These are phyloP conservation scores for Loxodes magnus DNA, from an alignment of 73 alveolate genomes.

Conservation along the genomic window DNA sequence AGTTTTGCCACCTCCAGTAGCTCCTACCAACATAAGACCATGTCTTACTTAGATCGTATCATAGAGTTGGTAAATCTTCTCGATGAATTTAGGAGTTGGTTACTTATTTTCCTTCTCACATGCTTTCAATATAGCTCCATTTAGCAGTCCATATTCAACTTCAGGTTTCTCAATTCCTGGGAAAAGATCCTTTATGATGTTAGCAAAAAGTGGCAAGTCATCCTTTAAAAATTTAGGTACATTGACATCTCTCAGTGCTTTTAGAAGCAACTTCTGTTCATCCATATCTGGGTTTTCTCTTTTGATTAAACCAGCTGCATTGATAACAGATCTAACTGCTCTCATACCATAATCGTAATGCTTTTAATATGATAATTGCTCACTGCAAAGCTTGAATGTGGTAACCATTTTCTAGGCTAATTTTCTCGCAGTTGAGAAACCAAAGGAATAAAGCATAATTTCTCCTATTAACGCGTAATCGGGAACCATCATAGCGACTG, in stretches of 20 bases:
- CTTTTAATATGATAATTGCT: constrained; percentile 92
- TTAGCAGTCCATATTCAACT: constrained; percentile 83
- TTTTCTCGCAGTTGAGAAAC: constrained; percentile 91
- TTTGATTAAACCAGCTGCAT: constrained; percentile 95
- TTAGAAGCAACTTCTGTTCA: constrained; percentile 82
- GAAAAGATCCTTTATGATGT: constrained; percentile 95
- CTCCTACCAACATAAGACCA: constrained; percentile 99
- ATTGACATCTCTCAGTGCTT: constrained; percentile 97
- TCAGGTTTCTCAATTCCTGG: constrained; percentile 95
- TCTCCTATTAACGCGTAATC: constrained; percentile 98
- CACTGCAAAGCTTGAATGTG: constrained; percentile 97
- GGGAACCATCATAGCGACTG: constrained; percentile 99
- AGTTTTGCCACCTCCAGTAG: constrained; percentile 99
- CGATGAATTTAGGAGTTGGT: constrained; percentile 83
- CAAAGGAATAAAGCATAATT: constrained; percentile 98
- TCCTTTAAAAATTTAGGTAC: constrained; percentile 97
- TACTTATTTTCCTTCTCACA: constrained; percentile 60
- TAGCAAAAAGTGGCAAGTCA: constrained; percentile 95
- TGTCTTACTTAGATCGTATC: constrained; percentile 99
- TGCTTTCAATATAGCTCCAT: constrained; percentile 67
- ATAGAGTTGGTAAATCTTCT: constrained; percentile 95
- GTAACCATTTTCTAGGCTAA: constrained; percentile 98
- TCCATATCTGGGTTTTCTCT: constrained; percentile 83
- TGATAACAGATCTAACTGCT: constrained; percentile 98
- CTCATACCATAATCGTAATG: constrained; percentile 99